These are phyloP conservation scores for Calocybe gangraenosa DNA, from an alignment of 768 basidiomycete species.

Conservation along the genomic window DNA sequence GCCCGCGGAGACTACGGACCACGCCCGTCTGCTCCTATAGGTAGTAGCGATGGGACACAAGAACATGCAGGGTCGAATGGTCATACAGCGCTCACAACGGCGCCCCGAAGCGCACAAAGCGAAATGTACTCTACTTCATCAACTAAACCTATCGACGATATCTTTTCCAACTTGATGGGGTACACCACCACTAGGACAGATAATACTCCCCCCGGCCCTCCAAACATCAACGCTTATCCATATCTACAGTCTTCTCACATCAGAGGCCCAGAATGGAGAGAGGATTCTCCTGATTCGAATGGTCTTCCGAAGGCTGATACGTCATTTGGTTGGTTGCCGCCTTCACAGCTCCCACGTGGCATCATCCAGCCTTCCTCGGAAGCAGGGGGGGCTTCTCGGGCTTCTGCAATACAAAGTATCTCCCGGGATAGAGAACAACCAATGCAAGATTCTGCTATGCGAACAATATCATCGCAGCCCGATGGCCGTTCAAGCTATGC, in stretches of 20 bases:
- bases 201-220: background rate
- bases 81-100: too few species aligned
- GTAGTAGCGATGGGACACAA: too few species aligned
- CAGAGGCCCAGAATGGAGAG: constrained; percentile 5
- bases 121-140: background rate
- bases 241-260: constrained; percentile 1
- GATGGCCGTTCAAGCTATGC: background rate
- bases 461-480: background rate
- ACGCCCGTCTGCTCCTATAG: background rate
- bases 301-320: constrained; percentile 15
- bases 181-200: constrained; percentile 18
- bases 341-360: constrained; percentile 1
- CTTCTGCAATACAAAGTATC: too few species aligned
- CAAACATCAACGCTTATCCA: background rate
- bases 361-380: background rate
- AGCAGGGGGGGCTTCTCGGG: too few species aligned
- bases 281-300: constrained; percentile 5
- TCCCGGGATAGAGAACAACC: background rate
- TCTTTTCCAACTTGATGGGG: constrained; percentile 20
- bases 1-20: constrained; percentile 3
- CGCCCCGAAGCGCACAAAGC: too few species aligned
- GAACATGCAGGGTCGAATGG: too few species aligned
- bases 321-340: constrained; percentile 17
- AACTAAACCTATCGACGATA: constrained; percentile 18
- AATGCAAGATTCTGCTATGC: background rate